Conservation (phyloP, 31 red algal genomes). For the Endocladia muricata region DNA sequence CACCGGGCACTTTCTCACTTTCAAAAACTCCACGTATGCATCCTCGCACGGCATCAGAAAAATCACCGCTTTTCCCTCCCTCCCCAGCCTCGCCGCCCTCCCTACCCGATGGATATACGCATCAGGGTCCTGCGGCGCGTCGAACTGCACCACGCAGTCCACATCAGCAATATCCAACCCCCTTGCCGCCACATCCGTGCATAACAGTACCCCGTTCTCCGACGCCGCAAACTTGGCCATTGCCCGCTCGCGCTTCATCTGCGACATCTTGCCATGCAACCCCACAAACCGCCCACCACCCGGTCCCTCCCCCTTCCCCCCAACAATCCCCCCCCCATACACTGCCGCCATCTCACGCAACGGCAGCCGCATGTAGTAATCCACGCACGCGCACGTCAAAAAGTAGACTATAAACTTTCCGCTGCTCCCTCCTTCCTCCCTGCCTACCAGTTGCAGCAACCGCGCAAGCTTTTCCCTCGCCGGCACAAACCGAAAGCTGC, state of each 20-base stretch:
- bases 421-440: not conserved
- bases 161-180: constrained; percentile 88
- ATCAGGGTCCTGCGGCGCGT: constrained; percentile 70
- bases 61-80: constrained; percentile 63
- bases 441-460: constrained; percentile 34
- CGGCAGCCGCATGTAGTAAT: constrained; percentile 51
- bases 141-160: constrained; percentile 79
- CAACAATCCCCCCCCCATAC: not conserved
- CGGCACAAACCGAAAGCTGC: constrained; percentile 45
- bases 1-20: constrained; percentile 41
- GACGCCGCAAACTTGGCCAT: constrained; percentile 45
- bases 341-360: not conserved
- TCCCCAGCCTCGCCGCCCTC: constrained; percentile 71
- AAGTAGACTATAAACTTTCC: constrained; percentile 75
- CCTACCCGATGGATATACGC: constrained; percentile 87
- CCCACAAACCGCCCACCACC: constrained; percentile 2
- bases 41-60: constrained; percentile 65
- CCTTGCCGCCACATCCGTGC: constrained; percentile 90
- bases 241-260: constrained; percentile 35
- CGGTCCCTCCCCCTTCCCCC: not conserved
- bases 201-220: constrained; percentile 51
- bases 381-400: constrained; percentile 82
- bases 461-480: constrained; percentile 52
- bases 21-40: constrained; percentile 74
- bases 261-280: constrained; percentile 81